Conservation (phyloP, 805 yeast species). For the Debaryomyces hansenii region DNA sequence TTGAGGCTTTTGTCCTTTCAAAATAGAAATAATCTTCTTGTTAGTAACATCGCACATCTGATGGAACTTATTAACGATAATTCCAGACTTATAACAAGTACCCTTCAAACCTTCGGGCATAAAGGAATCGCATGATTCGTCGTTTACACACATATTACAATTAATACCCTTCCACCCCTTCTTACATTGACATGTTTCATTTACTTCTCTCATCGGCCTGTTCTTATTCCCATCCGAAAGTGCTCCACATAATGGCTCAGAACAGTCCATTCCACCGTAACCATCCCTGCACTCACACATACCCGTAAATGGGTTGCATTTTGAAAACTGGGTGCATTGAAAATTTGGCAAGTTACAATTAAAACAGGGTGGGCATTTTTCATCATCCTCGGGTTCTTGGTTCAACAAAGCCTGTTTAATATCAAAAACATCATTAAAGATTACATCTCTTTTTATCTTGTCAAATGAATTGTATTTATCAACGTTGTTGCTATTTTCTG, state of each 20-base stretch:
- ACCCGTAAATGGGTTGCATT: slow-evolving; percentile 87
- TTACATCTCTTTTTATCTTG: slow-evolving; percentile 19
- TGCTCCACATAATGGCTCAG: slow-evolving; percentile 84
- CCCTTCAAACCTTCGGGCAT: slow-evolving; percentile 86
- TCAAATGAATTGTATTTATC: slow-evolving; percentile 16
- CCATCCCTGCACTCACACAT: slow-evolving; percentile 91
- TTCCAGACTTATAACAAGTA: slow-evolving; percentile 85
- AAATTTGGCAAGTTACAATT: slow-evolving; percentile 92
- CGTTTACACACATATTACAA: slow-evolving; percentile 79
- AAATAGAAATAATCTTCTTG: slow-evolving; percentile 75
- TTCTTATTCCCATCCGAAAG: slow-evolving; percentile 58
- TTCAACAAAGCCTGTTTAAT: slow-evolving; percentile 7
- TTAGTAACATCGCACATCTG: slow-evolving; percentile 96
- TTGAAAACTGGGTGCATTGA: slow-evolving; percentile 85
- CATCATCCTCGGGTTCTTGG: slow-evolving; percentile 14
- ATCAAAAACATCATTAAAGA: slow-evolving; percentile 25
- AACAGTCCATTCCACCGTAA: slow-evolving; percentile 91
- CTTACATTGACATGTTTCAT: slow-evolving; percentile 65
- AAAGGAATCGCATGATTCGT: slow-evolving; percentile 77
- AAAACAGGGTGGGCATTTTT: slow-evolving; percentile 85
- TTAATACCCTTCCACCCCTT: slow-evolving; percentile 94
- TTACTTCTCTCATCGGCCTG: slow-evolving; percentile 63
- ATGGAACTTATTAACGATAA: slow-evolving; percentile 73
- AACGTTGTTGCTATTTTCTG: background rate
- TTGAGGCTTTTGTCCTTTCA: slow-evolving; percentile 82